A percentile compares a stretch with the other conserved stretches of the same genome.
These are phyloP conservation scores for Delphinella strobiligena DNA, from an alignment of 2,329 filamentous ascomycete species.

Conservation along the genomic window DNA sequence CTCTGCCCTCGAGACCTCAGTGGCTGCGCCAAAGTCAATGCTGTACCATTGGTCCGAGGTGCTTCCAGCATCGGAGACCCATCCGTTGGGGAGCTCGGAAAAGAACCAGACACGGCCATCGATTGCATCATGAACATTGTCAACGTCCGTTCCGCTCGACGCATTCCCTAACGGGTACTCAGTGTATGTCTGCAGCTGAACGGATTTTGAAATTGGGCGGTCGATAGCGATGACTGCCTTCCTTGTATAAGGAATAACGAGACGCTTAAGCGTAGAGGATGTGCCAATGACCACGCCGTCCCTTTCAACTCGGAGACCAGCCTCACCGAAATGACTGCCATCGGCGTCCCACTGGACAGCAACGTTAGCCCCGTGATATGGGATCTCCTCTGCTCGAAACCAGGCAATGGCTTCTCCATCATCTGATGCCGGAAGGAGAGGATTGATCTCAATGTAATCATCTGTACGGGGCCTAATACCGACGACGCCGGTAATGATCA, in stretches of 20 bases:
- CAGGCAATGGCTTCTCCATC: slow-evolving; percentile 19
- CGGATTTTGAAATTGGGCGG: slow-evolving; percentile 23
- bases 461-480: slow-evolving; percentile 29
- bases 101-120: slow-evolving; percentile 31
- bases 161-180: slow-evolving; percentile 22
- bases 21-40: slow-evolving; percentile 24
- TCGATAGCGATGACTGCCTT: slow-evolving; percentile 17
- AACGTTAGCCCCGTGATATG: slow-evolving; percentile 31
- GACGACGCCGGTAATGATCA: slow-evolving; percentile 29
- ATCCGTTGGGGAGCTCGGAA: slow-evolving; percentile 27
- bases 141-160: slow-evolving; percentile 16
- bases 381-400: slow-evolving; percentile 29
- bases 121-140: slow-evolving; percentile 24
- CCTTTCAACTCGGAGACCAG: slow-evolving; percentile 24
- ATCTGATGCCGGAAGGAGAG: slow-evolving; percentile 23
- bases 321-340: slow-evolving; percentile 21
- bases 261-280: slow-evolving; percentile 15
- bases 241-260: slow-evolving; percentile 16
- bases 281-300: slow-evolving; percentile 23
- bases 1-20: slow-evolving; percentile 20
- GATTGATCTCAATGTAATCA: slow-evolving; percentile 29
- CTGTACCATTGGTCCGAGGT: slow-evolving; percentile 24
- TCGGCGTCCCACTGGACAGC: slow-evolving; percentile 30
- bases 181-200: slow-evolving; percentile 20
- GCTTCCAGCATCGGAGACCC: slow-evolving; percentile 21